Evolutionary conservation across 495 filamentous ascomycete genomes (phyloP), one percentile per base, ranked within the genome.

Genomic region (Podospora pseudocomata): DNA sequence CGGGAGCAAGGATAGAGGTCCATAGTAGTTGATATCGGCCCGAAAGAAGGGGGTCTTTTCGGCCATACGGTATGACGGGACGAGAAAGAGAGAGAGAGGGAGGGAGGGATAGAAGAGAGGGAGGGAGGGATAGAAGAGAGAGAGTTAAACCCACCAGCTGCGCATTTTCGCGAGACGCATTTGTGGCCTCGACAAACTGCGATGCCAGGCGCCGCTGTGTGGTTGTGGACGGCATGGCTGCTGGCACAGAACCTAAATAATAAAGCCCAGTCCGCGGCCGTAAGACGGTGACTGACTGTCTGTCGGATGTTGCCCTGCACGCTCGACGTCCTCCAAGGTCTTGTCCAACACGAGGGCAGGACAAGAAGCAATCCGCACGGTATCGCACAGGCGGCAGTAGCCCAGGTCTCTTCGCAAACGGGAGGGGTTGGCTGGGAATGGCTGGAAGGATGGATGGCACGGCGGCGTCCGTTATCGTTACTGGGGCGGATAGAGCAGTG

Each of bases 101-200:
- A 23, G 23, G 23, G 23, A 23, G 23, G 23, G 23, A 23, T 23
- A 1, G 23, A 23, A 23, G 23, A 23, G 23, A 0, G 23, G 23
- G 1, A 23, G 23, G 23, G 23, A 23, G 23, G 23, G 23, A 23
- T 23, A 1, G 23, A 23, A 23, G 23, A 23, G 53, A 61, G 7
- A 27, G 27, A 18, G 32, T 15, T 11, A 20, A 26, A 81, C 80
- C 75, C 77, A 88, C 87, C 71, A 75, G 76, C 44, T 77, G 72
- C 26, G 88, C 88, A 13, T 67, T 81, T 64, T 80, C 85, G 54
- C 86, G 84, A 13, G 81, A 76, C 5, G 83, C 75, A 26, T 82
- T 79, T 11, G 88, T 89, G 63, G 88, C 80, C 26, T 73, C 72
- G 54, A 81, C 75, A 73, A 90, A 89, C 67, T 87, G 80, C 32